A percentile compares a stretch with the other conserved stretches of the same genome.
phyloP scores from a whole-genome alignment of 2,329 filamentous ascomycete species.

The Microsporum ferrugineum region DNA sequence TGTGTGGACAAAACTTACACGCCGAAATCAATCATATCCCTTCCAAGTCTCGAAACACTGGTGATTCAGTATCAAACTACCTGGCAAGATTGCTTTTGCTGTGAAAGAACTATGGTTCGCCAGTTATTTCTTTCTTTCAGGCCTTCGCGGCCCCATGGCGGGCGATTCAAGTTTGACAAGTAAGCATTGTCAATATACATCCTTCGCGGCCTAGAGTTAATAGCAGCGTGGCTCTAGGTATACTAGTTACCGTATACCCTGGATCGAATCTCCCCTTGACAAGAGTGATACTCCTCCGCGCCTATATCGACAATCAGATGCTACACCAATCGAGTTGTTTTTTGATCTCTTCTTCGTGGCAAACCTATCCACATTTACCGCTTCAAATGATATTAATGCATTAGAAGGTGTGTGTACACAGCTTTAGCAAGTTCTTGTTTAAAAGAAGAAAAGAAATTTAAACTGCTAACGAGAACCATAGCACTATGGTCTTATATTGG shows the following conservation, averaged over 20 bases:
- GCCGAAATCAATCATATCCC: neutral
- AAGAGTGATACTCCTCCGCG: slow-evolving; percentile 19
- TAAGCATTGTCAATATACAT: slow-evolving; percentile 13
- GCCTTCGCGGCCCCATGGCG: slow-evolving; percentile 18
- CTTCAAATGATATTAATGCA: slow-evolving; percentile 45
- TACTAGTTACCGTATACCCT: slow-evolving; percentile 19
- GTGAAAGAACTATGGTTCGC: slow-evolving; percentile 15
- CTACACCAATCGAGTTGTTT: slow-evolving; percentile 46
- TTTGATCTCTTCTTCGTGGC: slow-evolving; percentile 53
- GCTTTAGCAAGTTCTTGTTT: neutral
- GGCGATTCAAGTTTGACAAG: slow-evolving; percentile 13
- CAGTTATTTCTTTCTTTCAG: slow-evolving; percentile 24
- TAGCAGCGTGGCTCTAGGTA: slow-evolving; percentile 6
- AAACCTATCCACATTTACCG: slow-evolving; percentile 53
- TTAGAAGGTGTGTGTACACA: slow-evolving; percentile 22
- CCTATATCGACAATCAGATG: slow-evolving; percentile 38
- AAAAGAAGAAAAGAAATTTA: neutral
- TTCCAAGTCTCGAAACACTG: neutral
- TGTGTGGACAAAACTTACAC: too few species aligned
- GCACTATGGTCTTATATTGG: slow-evolving; percentile 39
- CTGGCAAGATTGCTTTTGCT: neutral
- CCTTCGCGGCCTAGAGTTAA: neutral
- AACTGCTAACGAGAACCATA: slow-evolving; percentile 11
- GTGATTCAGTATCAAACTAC: neutral
- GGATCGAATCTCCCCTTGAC: slow-evolving; percentile 28